phyloP scores from a whole-genome alignment of 345 rosid species.

The Balakata baccata region DNA sequence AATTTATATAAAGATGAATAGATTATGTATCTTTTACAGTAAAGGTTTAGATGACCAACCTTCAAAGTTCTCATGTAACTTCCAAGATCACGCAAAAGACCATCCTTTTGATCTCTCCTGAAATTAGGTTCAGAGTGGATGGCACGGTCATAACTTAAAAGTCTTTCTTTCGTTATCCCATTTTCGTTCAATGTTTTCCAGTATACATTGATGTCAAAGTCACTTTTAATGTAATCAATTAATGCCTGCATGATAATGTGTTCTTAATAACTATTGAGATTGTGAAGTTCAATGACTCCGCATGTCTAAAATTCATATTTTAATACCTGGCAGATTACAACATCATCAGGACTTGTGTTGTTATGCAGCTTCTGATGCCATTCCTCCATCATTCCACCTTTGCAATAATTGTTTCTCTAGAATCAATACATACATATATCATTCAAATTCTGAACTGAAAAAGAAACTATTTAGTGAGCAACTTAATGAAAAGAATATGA shows the following conservation, averaged over 20 bases:
- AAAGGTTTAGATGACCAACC: constrained; percentile 44
- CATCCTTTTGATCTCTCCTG: constrained; percentile 71
- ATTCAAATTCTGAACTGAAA: constrained; percentile 4
- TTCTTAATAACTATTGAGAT: constrained; percentile 3
- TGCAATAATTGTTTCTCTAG: constrained; percentile 91
- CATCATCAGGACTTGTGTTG: constrained; percentile 99
- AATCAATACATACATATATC: constrained; percentile 15
- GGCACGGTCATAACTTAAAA: constrained; percentile 93
- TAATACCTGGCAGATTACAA: constrained; percentile 89
- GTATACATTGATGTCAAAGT: constrained; percentile 73
- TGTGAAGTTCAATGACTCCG: constrained; percentile 4
- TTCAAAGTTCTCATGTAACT: constrained; percentile 93
- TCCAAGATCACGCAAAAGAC: constrained; percentile 88
- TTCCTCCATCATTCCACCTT: constrained; percentile 99
- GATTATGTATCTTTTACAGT: constrained; percentile 13
- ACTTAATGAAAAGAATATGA: constrained; percentile 20
- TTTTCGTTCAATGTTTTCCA: constrained; percentile 96
- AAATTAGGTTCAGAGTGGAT: constrained; percentile 87
- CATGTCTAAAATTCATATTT: constrained; percentile 18
- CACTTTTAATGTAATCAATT: constrained; percentile 69
- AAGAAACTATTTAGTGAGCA: constrained; percentile 10
- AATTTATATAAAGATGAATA: constrained; percentile 2
- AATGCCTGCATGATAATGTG: constrained; percentile 63
- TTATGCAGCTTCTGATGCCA: constrained; percentile 99
- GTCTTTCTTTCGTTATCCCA: constrained; percentile 89